A percentile compares a stretch with the other conserved stretches of the same genome.
These are phyloP conservation scores for Eucalyptus dawsonii DNA, from an alignment of 345 rosid species.

Conservation along the genomic window DNA sequence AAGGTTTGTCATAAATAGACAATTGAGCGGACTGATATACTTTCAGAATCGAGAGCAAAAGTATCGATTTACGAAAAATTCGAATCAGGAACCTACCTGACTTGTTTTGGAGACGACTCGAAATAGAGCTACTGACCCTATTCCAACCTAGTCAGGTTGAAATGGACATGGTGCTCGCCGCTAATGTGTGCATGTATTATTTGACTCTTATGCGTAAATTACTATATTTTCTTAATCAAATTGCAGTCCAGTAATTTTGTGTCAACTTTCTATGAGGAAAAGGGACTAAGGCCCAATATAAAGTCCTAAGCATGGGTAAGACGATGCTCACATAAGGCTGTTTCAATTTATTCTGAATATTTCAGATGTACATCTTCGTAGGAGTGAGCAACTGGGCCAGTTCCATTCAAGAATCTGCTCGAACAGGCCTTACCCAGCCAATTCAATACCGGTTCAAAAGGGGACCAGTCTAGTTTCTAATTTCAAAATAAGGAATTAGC, in stretches of 20 bases:
- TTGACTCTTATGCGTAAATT: not conserved
- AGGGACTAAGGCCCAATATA: not conserved
- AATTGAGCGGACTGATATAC: not conserved
- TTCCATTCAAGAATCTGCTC: not conserved
- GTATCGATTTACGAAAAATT: not conserved
- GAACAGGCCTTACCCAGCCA: not conserved
- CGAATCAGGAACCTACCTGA: not conserved
- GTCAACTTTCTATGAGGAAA: not conserved
- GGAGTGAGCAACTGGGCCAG: accelerated
- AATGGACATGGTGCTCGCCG: not conserved
- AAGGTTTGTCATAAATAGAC: not conserved
- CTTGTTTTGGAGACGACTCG: not conserved
- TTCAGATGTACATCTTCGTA: not conserved
- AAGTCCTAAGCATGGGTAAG: not conserved
- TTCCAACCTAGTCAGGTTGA: not conserved
- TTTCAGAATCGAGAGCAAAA: not conserved
- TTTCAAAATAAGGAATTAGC: not conserved
- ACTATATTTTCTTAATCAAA: not conserved
- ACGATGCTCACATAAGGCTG: not conserved
- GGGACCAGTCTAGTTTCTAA: not conserved
- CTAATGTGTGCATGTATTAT: not conserved
- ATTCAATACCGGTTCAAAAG: not conserved
- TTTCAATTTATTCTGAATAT: not conserved
- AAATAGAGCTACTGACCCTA: not conserved
- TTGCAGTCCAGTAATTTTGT: not conserved